Conservation (phyloP, 2,329 filamentous ascomycete species). For the Trichoderma breve region DNA sequence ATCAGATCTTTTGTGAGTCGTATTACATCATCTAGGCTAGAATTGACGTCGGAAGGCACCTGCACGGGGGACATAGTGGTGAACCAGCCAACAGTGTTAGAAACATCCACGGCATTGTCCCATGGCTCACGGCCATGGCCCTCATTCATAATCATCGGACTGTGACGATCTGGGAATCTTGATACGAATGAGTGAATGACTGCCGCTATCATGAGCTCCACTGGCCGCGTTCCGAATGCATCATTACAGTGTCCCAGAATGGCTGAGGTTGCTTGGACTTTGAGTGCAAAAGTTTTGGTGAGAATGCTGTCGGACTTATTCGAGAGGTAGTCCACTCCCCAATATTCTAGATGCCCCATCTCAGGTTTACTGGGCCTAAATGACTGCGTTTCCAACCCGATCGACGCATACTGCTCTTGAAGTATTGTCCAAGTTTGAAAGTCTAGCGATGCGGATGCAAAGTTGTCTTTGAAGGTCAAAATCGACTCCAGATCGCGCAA, state of each 20-base stretch:
- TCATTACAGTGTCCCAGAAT: background rate
- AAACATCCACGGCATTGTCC: slow-evolving; percentile 29
- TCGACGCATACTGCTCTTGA: no score
- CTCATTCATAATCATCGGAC: slow-evolving; percentile 27
- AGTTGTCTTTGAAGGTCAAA: background rate
- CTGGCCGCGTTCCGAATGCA: background rate
- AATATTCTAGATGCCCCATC: no score
- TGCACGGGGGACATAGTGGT: slow-evolving; percentile 32
- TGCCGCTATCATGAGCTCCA: slow-evolving; percentile 4
- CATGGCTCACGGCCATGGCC: slow-evolving; percentile 35
- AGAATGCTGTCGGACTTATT: no score
- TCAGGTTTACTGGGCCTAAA: no score
- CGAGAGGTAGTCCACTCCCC: no score
- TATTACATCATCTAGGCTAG: background rate
- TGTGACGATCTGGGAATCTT: no score
- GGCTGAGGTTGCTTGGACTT: background rate
- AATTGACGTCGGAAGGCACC: background rate
- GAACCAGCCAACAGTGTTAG: slow-evolving; percentile 38
- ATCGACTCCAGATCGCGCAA: slow-evolving; percentile 40
- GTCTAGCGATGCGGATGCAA: background rate
- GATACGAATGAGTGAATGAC: background rate
- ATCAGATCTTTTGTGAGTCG: background rate
- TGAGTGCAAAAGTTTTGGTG: no score
- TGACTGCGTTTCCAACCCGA: no score
- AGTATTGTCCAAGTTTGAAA: no score